A percentile compares a stretch with the other conserved stretches of the same genome.
Conservation (phyloP, 2,329 filamentous ascomycete species). For the Fusarium sp. region DNA sequence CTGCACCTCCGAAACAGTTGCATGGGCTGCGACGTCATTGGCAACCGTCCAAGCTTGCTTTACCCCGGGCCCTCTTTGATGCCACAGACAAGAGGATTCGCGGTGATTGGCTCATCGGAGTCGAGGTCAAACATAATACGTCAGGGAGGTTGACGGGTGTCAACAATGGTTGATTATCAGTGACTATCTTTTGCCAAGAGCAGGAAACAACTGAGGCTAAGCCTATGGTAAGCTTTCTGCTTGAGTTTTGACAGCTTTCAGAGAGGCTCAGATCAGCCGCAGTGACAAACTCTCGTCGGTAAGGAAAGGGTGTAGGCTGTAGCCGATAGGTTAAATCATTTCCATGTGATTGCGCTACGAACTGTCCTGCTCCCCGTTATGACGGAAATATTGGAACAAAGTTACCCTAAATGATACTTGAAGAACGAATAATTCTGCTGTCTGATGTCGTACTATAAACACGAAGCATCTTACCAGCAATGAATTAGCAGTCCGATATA, state of each 20-base stretch:
- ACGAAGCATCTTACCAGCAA: not conserved
- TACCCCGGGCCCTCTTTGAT: constrained; percentile 21
- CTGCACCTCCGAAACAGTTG: constrained; percentile 37
- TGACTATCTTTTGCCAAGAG: constrained; percentile 12
- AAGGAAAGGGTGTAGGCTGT: not conserved
- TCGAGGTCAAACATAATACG: constrained; percentile 35
- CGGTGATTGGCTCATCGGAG: constrained; percentile 20
- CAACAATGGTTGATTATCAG: constrained; percentile 4
- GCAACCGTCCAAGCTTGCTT: constrained; percentile 40
- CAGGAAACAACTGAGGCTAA: constrained; percentile 4
- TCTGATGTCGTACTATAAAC: not conserved
- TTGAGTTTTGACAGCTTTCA: constrained; percentile 11
- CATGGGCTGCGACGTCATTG: constrained; percentile 43
- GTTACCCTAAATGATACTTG: not conserved
- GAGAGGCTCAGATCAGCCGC: not conserved
- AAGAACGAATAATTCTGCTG: not conserved
- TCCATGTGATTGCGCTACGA: constrained; percentile 29
- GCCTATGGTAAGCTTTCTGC: not conserved
- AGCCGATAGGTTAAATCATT: constrained; percentile 20
- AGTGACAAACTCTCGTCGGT: constrained; percentile 2
- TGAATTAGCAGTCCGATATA: too few relatives aligned
- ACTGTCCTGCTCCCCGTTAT: not conserved
- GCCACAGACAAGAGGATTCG: constrained; percentile 10
- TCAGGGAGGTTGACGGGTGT: constrained; percentile 23
- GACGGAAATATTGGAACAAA: not conserved